Evolutionary conservation across 768 basidiomycete genomes (phyloP).

Genomic region (Wakefieldia striispora): DNA sequence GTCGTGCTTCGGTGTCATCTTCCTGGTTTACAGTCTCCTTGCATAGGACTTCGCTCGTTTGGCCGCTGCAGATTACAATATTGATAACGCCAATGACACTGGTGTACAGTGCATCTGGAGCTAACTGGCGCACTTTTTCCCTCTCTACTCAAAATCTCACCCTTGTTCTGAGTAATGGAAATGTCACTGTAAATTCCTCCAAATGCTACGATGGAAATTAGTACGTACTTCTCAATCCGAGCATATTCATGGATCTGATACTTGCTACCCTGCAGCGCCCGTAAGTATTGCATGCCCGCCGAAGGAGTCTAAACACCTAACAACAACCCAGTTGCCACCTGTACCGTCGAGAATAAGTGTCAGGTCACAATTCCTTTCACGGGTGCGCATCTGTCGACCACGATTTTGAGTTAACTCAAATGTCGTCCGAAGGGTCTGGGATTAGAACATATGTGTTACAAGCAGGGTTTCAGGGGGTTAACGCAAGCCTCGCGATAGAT

Average conservation of each 20-base stretch:
- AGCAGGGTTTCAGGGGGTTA: conserved; percentile 11
- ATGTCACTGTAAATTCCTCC: conserved; percentile 8
- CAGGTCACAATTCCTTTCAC: conserved; percentile 14
- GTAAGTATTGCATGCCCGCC: conserved; percentile 3
- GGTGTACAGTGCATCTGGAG: background rate
- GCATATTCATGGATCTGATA: background rate
- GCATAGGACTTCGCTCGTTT: background rate
- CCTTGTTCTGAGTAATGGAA: background rate
- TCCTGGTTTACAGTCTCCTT: background rate
- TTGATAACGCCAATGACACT: conserved; percentile 13
- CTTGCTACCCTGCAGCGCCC: background rate
- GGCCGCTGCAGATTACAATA: conserved; percentile 10
- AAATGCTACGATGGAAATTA: conserved; percentile 15
- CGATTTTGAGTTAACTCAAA: background rate
- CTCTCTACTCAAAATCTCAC: conserved; percentile 4
- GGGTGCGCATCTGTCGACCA: conserved; percentile 1
- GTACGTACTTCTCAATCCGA: background rate
- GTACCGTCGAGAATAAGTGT: conserved; percentile 4
- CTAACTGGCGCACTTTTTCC: conserved; percentile 4
- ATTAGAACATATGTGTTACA: conserved; percentile 11
- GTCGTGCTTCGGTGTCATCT: background rate
- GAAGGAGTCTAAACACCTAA: background rate
- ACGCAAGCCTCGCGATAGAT: conserved; percentile 14
- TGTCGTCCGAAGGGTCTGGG: conserved; percentile 11
- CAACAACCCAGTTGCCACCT: conserved; percentile 6